Percentiles rank a stretch among this genome's conserved stretches.
phyloP scores from a whole-genome alignment of 148 eudicot genomes.

The Persicaria maculosa region DNA sequence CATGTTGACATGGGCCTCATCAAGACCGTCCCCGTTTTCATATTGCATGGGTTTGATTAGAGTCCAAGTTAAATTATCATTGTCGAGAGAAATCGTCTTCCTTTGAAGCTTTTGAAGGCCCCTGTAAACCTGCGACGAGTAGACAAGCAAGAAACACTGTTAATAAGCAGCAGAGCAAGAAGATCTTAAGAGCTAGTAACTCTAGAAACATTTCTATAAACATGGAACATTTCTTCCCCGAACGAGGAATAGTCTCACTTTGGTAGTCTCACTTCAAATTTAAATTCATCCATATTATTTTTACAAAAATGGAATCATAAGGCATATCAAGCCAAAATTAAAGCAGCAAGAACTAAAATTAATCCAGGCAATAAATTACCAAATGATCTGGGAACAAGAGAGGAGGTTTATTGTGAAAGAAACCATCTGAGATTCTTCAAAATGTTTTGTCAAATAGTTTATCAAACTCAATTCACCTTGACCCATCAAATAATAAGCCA shows the following conservation, averaged over 20 bases:
- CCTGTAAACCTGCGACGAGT: slow-evolving; percentile 43
- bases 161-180: not conserved
- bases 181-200: not conserved
- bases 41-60: slow-evolving; percentile 40
- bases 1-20: slow-evolving; percentile 23
- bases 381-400: not conserved
- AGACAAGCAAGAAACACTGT: not conserved
- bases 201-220: not conserved
- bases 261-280: too few relatives aligned
- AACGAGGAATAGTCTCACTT: not conserved
- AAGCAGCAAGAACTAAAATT: too few relatives aligned
- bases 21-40: slow-evolving; percentile 16
- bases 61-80: slow-evolving; percentile 61
- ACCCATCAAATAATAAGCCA: not conserved
- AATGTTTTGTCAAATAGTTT: not conserved
- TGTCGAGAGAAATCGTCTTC: slow-evolving; percentile 50
- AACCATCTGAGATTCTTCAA: not conserved
- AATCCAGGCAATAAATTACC: not conserved
- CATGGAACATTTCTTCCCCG: not conserved
- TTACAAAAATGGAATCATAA: too few relatives aligned
- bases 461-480: not conserved
- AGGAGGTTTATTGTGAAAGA: not conserved
- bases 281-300: too few relatives aligned
- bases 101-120: slow-evolving; percentile 63
- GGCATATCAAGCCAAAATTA: too few relatives aligned